phyloP scores from a whole-genome alignment of 306 rosid genomes.

The Quercus mongolica region DNA sequence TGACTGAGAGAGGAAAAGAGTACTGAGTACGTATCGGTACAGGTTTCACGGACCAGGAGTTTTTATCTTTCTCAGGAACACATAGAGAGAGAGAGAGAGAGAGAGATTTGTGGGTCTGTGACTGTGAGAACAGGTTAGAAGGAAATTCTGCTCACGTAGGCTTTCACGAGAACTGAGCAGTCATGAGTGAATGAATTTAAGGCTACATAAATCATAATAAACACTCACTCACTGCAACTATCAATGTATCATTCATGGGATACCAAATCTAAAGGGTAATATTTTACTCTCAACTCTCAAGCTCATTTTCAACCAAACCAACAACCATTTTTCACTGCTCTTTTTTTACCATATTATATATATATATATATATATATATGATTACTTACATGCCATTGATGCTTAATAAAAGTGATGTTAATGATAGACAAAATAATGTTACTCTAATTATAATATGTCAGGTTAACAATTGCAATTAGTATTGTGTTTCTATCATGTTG shows the following conservation, averaged over 20 bases:
- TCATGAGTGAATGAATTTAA: slow-evolving; percentile 45
- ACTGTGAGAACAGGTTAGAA: slow-evolving; percentile 8
- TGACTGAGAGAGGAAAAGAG: slow-evolving; percentile 4
- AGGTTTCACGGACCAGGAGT: slow-evolving; percentile 67
- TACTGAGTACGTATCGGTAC: slow-evolving; percentile 26
- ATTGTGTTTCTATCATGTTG: fast-evolving
- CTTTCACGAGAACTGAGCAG: slow-evolving; percentile 68
- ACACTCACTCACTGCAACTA: slow-evolving; percentile 30
- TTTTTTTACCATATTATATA: no score
- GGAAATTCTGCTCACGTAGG: slow-evolving; percentile 32
- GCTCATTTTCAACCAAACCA: no score
- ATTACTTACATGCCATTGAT: no score
- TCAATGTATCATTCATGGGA: not conserved
- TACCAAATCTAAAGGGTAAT: not conserved
- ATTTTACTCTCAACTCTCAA: no score
- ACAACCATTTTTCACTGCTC: no score
- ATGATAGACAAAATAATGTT: no score
- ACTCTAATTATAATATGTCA: no score
- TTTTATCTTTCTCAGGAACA: slow-evolving; percentile 26
- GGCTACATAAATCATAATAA: slow-evolving; percentile 32
- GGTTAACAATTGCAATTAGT: fast-evolving
- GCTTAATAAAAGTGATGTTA: no score
- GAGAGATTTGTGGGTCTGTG: slow-evolving; percentile 24
- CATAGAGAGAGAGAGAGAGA: not conserved
- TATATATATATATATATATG: no score